phyloP scores from a whole-genome alignment of 2,329 filamentous ascomycete species.

The Karstenula rhodostoma region DNA sequence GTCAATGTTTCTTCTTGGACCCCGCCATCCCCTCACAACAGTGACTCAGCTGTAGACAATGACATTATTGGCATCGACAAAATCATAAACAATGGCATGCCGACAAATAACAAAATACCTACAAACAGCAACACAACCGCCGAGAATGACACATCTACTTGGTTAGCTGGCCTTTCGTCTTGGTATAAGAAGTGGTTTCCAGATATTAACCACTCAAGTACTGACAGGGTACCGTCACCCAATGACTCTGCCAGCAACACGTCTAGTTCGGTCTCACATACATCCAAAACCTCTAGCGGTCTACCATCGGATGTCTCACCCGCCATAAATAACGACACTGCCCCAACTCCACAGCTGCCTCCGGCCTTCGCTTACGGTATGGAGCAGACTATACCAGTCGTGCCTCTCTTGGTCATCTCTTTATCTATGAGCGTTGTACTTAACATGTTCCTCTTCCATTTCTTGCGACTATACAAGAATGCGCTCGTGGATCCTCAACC shows the following conservation, averaged over 20 bases:
- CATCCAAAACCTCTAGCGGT: neutral
- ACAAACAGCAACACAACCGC: neutral
- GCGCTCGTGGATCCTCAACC: too few species aligned
- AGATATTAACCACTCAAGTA: too few species aligned
- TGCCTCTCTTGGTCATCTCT: neutral
- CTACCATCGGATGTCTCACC: neutral
- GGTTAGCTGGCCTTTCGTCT: neutral
- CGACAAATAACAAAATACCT: neutral
- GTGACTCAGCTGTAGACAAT: too few species aligned
- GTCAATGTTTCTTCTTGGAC: too few species aligned
- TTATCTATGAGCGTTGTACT: neutral
- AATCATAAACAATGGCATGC: neutral
- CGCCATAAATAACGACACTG: neutral
- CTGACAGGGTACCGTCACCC: neutral
- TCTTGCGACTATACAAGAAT: neutral
- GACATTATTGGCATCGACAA: neutral
- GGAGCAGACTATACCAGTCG: neutral
- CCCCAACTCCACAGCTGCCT: neutral
- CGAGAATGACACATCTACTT: neutral
- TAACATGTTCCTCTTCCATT: neutral
- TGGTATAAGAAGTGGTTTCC: neutral
- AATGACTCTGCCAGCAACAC: neutral
- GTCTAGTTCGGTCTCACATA: neutral
- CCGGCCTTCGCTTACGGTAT: neutral
- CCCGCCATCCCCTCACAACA: too few species aligned